Evolutionary conservation across 192 early-diverging fungal species (phyloP).

Genomic region (Backusella morwellensis): DNA sequence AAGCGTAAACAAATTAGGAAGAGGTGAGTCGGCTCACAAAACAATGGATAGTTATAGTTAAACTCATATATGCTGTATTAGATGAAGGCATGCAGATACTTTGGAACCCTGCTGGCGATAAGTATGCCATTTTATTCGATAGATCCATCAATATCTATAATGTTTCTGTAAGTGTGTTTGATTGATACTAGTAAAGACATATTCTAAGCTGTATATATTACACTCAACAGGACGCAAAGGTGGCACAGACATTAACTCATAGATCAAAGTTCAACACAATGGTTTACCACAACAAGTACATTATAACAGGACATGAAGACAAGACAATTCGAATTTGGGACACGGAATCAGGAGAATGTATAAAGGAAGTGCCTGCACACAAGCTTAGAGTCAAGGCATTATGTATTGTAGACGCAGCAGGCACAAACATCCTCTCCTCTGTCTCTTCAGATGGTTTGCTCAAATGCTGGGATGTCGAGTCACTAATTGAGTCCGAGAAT

Average conservation of each 20-base stretch:
- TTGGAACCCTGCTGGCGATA: conserved; percentile 55
- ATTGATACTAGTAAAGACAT: not conserved
- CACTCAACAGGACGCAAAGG: conserved; percentile 29
- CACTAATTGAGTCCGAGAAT: conserved; percentile 16
- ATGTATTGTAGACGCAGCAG: conserved; percentile 18
- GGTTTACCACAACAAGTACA: conserved; percentile 44
- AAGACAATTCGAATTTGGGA: conserved; percentile 56
- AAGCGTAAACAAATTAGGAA: conserved; percentile 45
- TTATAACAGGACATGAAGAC: conserved; percentile 61
- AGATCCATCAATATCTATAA: conserved; percentile 54
- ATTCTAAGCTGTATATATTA: not conserved
- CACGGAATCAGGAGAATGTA: conserved; percentile 38
- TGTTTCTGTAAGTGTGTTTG: conserved; percentile 47
- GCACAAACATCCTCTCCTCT: conserved; percentile 43
- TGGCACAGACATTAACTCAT: conserved; percentile 25
- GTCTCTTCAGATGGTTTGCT: conserved; percentile 74
- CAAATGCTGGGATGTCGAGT: conserved; percentile 66
- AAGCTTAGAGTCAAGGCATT: conserved; percentile 46
- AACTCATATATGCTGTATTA: not conserved
- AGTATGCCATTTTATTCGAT: conserved; percentile 60
- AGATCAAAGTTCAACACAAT: conserved; percentile 36
- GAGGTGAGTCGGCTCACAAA: conserved; percentile 19
- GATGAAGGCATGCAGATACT: conserved; percentile 50
- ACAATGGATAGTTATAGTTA: too few relatives aligned
- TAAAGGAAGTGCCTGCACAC: conserved; percentile 44